These are phyloP conservation scores for Xylaria sp. DNA, from an alignment of 2,329 filamentous ascomycete genomes.

Conservation along the genomic window DNA sequence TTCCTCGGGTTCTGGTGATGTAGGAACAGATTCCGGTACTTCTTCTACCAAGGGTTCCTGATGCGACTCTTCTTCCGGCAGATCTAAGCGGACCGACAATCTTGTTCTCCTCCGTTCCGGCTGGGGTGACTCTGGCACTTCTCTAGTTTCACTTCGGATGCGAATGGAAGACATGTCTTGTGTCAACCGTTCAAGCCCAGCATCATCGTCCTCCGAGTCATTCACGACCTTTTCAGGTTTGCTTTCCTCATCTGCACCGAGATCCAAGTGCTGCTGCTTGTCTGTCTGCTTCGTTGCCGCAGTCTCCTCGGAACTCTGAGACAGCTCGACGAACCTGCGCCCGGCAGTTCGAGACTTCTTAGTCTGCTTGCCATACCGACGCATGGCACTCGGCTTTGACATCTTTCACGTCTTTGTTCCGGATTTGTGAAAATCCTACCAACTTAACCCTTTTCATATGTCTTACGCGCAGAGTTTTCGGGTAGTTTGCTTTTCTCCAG, in stretches of 20 bases:
- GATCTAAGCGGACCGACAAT: conserved; percentile 16
- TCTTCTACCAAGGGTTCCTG: conserved; percentile 15
- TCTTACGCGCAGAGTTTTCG: background rate
- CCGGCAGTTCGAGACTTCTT: conserved; percentile 44
- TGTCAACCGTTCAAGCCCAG: conserved; percentile 31
- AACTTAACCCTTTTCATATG: background rate
- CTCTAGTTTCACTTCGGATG: conserved; percentile 25
- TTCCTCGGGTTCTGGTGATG: conserved; percentile 10
- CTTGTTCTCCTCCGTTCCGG: conserved; percentile 23
- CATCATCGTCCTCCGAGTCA: conserved; percentile 22
- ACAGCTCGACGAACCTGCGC: conserved; percentile 47
- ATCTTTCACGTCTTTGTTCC: conserved; percentile 31
- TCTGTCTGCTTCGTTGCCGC: conserved; percentile 11
- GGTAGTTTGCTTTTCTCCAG: background rate
- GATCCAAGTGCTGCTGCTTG: conserved; percentile 14
- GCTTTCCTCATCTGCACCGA: background rate
- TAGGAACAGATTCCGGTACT: background rate
- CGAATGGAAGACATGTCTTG: conserved; percentile 29
- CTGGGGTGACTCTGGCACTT: conserved; percentile 11
- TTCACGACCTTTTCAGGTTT: background rate
- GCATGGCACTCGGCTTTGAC: conserved; percentile 39
- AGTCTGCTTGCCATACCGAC: conserved; percentile 48
- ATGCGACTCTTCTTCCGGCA: conserved; percentile 12
- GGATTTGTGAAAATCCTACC: background rate
- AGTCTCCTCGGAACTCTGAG: conserved; percentile 43